Base-by-base conservation (phyloP, 257 asterid species). In the Capsicum pubescens region DNA sequence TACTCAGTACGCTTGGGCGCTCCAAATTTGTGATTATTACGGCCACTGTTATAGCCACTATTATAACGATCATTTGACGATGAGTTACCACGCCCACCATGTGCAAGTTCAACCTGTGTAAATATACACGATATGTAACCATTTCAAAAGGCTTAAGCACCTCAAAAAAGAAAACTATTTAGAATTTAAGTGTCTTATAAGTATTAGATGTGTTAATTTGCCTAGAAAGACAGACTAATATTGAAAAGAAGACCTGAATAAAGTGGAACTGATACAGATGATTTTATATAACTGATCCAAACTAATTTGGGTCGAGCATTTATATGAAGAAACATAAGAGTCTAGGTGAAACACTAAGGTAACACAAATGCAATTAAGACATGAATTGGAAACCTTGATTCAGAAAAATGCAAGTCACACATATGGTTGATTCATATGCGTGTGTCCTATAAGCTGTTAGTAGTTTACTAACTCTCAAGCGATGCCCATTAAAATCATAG, bases 71-170 rank as follows among this genome's bases (percentile, higher is more conserved):
- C 99, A 6, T 87, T 84, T 9, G 98, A 86, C 2, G 98, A 91
- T 68, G 99, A 87, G 86, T 91, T 85, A 36, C 98, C 98, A 10
- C 99, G 97, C 26, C 99, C 99, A 78, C 99, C 99, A 88, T 97
- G 99, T 0, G 99, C 99, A 87, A 97, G 92, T 90, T 97, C 99
- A 86, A 97, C 99, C 98, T 95, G 86, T 44, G 55, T 11, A 39
- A 39, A 39, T 1, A 39, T 39, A 39, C 42, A 39, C 42, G 5
- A 26, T 32, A 54, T 54, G 81, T 13, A 26, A 66, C 48, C 52
- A 32, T 54, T 50, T 19, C 59, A 26, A 26, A 54, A 21, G 6
- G 50, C 9, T 26, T 26, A 54, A 26, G 50, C 26, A 77, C 42
- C 48, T 14, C 35, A 77, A 26, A 6, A 52, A 54, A 8, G 15